A percentile compares a stretch with the other conserved stretches of the same genome.
phyloP scores from a whole-genome alignment of 1,284 basidiomycete species.

The Melampsora medusae region DNA sequence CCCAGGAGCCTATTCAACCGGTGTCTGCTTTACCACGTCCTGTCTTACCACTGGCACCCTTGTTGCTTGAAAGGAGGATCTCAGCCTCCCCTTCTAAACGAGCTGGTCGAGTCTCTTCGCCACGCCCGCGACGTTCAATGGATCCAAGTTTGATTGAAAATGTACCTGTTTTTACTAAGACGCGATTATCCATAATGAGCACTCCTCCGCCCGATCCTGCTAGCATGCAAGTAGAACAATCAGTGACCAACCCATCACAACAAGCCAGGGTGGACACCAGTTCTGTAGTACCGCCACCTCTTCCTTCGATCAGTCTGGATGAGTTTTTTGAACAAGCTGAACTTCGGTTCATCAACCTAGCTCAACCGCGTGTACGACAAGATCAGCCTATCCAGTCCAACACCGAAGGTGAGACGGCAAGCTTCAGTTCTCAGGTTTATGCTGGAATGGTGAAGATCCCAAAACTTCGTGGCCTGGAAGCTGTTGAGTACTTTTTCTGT shows the following conservation, averaged over 20 bases:
- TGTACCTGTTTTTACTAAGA: not conserved
- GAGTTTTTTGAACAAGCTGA: slow-evolving; percentile 44
- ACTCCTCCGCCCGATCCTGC: not conserved
- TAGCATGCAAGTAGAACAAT: not conserved
- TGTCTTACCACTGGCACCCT: not conserved
- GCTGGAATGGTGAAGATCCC: slow-evolving; percentile 43
- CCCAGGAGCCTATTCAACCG: not conserved
- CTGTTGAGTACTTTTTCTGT: slow-evolving; percentile 1
- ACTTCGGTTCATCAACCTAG: slow-evolving; percentile 34
- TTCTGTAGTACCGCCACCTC: not conserved
- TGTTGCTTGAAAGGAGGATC: not conserved
- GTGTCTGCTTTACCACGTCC: not conserved
- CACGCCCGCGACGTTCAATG: not conserved
- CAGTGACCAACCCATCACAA: not conserved
- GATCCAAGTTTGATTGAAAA: not conserved
- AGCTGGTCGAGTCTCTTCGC: not conserved
- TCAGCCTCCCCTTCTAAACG: slow-evolving; percentile 10
- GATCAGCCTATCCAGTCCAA: slow-evolving; percentile 6
- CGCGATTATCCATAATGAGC: not conserved
- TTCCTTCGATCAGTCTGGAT: slow-evolving; percentile 16
- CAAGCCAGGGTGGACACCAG: not conserved
- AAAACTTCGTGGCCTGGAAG: slow-evolving; percentile 17
- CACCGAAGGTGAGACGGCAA: slow-evolving; percentile 16
- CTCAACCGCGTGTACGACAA: slow-evolving; percentile 31
- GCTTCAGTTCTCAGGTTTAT: slow-evolving; percentile 27